Evolutionary conservation across 768 basidiomycete species (phyloP).

Genomic region (Flagelloscypha sp.): DNA sequence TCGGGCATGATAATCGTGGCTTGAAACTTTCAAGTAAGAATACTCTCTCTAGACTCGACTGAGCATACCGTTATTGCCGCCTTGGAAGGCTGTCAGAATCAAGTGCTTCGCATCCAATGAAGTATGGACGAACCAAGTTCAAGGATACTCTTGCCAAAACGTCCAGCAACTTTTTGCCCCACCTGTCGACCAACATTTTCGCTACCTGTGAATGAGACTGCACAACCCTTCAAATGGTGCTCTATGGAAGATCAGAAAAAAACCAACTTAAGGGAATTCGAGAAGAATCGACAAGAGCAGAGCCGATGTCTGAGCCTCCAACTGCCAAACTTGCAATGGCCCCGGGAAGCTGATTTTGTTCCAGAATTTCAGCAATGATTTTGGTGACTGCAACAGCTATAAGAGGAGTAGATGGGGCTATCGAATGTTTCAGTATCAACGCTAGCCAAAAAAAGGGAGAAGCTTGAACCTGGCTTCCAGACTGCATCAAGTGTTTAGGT

Average conservation of each 20-base stretch:
- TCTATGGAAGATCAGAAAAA: not conserved
- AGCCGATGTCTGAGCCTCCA: slow-evolving; percentile 76
- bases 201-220: slow-evolving; percentile 94
- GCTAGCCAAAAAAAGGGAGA: too few relatives aligned
- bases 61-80: slow-evolving; percentile 84
- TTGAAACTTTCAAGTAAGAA: slow-evolving; percentile 26
- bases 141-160: slow-evolving; percentile 85
- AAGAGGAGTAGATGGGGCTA: slow-evolving; percentile 76
- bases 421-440: slow-evolving; percentile 98
- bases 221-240: not conserved
- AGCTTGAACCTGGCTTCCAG: too few relatives aligned
- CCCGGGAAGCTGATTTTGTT: slow-evolving; percentile 75
- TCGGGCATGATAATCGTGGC: slow-evolving; percentile 91
- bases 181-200: slow-evolving; percentile 82
- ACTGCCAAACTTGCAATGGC: slow-evolving; percentile 78
- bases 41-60: slow-evolving; percentile 11
- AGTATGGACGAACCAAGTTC: slow-evolving; percentile 55
- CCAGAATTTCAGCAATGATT: slow-evolving; percentile 74
- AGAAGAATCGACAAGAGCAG: slow-evolving; percentile 52
- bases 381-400: slow-evolving; percentile 88
- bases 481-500: too few relatives aligned
- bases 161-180: slow-evolving; percentile 76
- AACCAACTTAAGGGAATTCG: slow-evolving; percentile 5
- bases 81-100: too few relatives aligned
- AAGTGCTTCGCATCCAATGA: too few relatives aligned